Percentiles rank a stretch among this genome's conserved stretches.
phyloP scores from a whole-genome alignment of 2,329 filamentous ascomycete species.

The Hypoxylon sp. region DNA sequence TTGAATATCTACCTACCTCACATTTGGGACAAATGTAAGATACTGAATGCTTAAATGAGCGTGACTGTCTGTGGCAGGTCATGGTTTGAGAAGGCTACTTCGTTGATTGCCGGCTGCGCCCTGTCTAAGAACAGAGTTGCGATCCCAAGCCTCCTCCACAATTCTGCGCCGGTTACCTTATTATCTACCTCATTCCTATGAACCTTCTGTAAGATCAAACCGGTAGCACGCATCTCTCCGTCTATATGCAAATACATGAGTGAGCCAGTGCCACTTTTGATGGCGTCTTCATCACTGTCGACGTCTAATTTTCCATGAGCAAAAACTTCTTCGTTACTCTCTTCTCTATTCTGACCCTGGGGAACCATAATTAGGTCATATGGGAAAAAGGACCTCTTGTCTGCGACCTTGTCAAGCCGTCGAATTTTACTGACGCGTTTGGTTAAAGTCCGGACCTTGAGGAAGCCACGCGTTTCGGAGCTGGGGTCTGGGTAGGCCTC shows the following conservation, averaged over 20 bases:
- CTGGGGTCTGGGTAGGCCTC: slow-evolving; percentile 12
- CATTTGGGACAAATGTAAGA: background rate
- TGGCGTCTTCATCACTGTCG: background rate
- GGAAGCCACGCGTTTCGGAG: slow-evolving; percentile 25
- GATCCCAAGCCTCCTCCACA: slow-evolving; percentile 35
- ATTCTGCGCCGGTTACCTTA: background rate
- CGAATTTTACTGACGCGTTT: slow-evolving; percentile 19
- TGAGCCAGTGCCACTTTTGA: background rate
- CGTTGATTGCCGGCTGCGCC: slow-evolving; percentile 29
- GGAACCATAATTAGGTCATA: background rate
- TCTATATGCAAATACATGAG: slow-evolving; percentile 5
- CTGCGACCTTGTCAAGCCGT: background rate
- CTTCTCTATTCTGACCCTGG: background rate
- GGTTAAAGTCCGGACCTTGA: slow-evolving; percentile 28
- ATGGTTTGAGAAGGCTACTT: slow-evolving; percentile 10
- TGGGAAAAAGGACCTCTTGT: slow-evolving; percentile 1
- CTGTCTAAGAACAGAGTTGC: slow-evolving; percentile 39
- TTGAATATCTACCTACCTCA: background rate
- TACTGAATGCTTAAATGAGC: slow-evolving; percentile 1
- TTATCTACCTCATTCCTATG: background rate
- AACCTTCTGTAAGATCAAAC: slow-evolving; percentile 1
- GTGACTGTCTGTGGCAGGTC: slow-evolving; percentile 11
- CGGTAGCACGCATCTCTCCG: background rate
- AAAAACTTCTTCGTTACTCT: background rate
- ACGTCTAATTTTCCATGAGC: slow-evolving; percentile 2